phyloP scores from a whole-genome alignment of 2,329 filamentous ascomycete genomes.

The Cordyceps fumosorosea region DNA sequence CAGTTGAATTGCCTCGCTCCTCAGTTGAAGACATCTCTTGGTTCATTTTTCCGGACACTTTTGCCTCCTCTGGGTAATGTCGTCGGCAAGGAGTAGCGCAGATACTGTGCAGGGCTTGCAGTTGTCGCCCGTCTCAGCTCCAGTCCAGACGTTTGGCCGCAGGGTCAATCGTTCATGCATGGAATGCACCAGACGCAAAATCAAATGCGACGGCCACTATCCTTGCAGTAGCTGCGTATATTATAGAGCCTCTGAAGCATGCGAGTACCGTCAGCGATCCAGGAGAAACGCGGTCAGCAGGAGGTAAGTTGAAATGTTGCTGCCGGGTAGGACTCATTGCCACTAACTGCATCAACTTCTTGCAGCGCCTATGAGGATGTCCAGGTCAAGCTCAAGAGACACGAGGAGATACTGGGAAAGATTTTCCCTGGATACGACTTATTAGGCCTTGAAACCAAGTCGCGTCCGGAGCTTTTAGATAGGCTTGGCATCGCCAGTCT shows the following conservation, averaged over 20 bases:
- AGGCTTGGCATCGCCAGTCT: constrained; percentile 1
- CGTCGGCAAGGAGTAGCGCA: neutral
- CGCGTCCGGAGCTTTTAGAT: constrained; percentile 18
- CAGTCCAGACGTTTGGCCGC: neutral
- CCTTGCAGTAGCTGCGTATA: constrained; percentile 32
- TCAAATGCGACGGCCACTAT: constrained; percentile 36
- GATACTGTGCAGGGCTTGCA: neutral
- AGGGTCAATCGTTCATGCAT: constrained; percentile 21
- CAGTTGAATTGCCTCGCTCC: neutral
- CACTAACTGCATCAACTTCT: neutral
- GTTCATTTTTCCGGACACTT: neutral
- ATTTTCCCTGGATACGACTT: constrained; percentile 19
- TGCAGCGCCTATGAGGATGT: constrained; percentile 22
- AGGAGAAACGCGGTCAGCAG: constrained; percentile 25
- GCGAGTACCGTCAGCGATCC: constrained; percentile 25
- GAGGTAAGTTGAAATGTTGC: constrained; percentile 16
- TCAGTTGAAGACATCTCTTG: neutral
- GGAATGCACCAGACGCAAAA: constrained; percentile 23
- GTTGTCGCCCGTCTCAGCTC: constrained; percentile 3
- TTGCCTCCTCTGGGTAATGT: neutral
- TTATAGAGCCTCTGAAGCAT: constrained; percentile 21
- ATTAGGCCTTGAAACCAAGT: constrained; percentile 18
- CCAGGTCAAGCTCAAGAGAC: constrained; percentile 19
- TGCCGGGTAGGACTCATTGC: neutral
- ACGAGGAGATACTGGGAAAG: constrained; percentile 19